Conservation (phyloP, 495 filamentous ascomycete species). For the Neurospora africana region DNA sequence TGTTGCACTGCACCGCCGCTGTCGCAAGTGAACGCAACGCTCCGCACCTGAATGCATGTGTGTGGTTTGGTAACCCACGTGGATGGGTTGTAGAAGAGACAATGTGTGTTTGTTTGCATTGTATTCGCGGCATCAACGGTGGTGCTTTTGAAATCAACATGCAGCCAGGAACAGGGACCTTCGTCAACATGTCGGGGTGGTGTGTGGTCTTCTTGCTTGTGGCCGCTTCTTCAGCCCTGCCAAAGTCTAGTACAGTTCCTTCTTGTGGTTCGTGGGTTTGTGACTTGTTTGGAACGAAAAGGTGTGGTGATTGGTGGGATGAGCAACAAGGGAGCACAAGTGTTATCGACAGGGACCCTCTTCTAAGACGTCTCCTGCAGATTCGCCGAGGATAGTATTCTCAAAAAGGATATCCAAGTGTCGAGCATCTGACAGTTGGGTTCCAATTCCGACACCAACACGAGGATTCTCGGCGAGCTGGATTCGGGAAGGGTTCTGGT, state of each 20-base stretch:
- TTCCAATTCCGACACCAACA: neutral
- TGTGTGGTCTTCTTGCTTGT: neutral
- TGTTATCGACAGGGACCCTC: neutral
- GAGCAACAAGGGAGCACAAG: neutral
- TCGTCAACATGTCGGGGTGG: neutral
- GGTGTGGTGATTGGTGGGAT: neutral
- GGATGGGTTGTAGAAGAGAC: neutral
- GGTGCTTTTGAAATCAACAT: neutral
- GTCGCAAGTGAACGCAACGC: neutral
- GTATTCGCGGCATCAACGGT: neutral
- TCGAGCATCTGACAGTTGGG: neutral
- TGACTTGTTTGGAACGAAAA: neutral
- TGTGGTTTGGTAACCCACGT: neutral
- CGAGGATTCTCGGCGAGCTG: neutral
- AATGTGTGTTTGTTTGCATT: neutral
- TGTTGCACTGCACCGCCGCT: neutral
- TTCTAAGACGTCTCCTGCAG: neutral
- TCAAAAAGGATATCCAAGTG: neutral
- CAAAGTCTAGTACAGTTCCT: too few species aligned
- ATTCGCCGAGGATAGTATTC: neutral
- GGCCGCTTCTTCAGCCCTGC: neutral
- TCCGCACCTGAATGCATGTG: neutral
- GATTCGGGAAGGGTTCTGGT: neutral
- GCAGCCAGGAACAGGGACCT: neutral
- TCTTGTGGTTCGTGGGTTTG: neutral